These are phyloP conservation scores for Pleurotus eryngii DNA, from an alignment of 768 basidiomycete genomes.

Conservation along the genomic window DNA sequence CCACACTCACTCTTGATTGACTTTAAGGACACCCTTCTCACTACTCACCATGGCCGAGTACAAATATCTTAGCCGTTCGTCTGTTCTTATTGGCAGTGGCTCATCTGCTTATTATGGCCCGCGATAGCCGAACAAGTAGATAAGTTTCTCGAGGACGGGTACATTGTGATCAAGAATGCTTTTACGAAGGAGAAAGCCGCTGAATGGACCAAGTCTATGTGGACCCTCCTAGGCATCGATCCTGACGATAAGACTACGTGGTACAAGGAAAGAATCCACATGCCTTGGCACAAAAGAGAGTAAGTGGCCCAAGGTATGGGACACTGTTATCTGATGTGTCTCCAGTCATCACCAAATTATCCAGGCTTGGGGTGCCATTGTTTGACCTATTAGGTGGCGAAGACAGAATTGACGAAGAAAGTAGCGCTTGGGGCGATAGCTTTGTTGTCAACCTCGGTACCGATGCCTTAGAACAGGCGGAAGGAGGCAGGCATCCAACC, in stretches of 20 bases:
- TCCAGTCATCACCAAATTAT: background rate
- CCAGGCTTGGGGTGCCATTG: slow-evolving; percentile 59
- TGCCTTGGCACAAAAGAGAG: slow-evolving; percentile 50
- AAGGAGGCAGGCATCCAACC: slow-evolving; percentile 29
- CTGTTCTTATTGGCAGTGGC: background rate
- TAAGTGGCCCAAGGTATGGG: slow-evolving; percentile 45
- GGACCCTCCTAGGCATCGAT: slow-evolving; percentile 49
- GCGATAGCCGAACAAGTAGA: slow-evolving; percentile 42
- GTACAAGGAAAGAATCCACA: slow-evolving; percentile 48
- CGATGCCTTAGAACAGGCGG: slow-evolving; percentile 33
- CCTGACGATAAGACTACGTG: slow-evolving; percentile 55
- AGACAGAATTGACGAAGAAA: slow-evolving; percentile 49
- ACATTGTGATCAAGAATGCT: slow-evolving; percentile 47
- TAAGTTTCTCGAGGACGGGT: slow-evolving; percentile 55
- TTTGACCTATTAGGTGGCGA: slow-evolving; percentile 58
- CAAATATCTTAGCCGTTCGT: slow-evolving; percentile 35
- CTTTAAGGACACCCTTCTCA: slow-evolving; percentile 5
- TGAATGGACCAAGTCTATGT: slow-evolving; percentile 48
- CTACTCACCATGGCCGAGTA: slow-evolving; percentile 25
- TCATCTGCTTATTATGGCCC: background rate
- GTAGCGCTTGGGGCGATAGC: slow-evolving; percentile 51
- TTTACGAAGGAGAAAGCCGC: slow-evolving; percentile 50
- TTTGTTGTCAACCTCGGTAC: slow-evolving; percentile 64
- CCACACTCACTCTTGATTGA: background rate
- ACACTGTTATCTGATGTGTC: too few species aligned